Conservation (phyloP, 805 yeast genomes). For the Osmozyma mogii region DNA sequence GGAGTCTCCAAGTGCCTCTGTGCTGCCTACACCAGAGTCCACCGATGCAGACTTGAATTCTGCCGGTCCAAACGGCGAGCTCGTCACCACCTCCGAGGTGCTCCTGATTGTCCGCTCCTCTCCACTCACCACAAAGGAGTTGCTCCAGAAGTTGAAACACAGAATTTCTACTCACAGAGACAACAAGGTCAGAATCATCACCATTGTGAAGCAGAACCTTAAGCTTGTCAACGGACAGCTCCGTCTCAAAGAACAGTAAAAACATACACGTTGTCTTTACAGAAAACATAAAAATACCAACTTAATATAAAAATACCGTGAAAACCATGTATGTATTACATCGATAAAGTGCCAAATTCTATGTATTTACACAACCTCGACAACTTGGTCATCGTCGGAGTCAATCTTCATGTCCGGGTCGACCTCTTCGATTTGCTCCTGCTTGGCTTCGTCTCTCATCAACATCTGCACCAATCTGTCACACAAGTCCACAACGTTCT, state of each 20-base stretch:
- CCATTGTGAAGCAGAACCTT: constrained; percentile 48
- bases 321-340: background rate
- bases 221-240: constrained; percentile 43
- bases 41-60: constrained; percentile 22
- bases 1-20: constrained; percentile 7
- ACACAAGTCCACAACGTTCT: constrained; percentile 54
- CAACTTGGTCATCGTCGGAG: constrained; percentile 45
- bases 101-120: constrained; percentile 50
- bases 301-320: background rate
- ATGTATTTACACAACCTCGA: constrained; percentile 38
- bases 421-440: constrained; percentile 22
- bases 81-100: constrained; percentile 69
- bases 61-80: constrained; percentile 29
- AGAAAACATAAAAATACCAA: background rate
- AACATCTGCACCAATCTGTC: constrained; percentile 83
- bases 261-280: constrained; percentile 1
- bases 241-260: constrained; percentile 24
- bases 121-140: constrained; percentile 54
- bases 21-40: constrained; percentile 7
- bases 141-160: constrained; percentile 51
- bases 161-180: constrained; percentile 59
- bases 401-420: constrained; percentile 44
- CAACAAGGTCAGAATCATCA: constrained; percentile 53
- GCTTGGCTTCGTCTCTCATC: constrained; percentile 79
- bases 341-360: constrained; percentile 1